phyloP scores from a whole-genome alignment of 2,329 filamentous ascomycete species.

The Claviceps monticola region DNA sequence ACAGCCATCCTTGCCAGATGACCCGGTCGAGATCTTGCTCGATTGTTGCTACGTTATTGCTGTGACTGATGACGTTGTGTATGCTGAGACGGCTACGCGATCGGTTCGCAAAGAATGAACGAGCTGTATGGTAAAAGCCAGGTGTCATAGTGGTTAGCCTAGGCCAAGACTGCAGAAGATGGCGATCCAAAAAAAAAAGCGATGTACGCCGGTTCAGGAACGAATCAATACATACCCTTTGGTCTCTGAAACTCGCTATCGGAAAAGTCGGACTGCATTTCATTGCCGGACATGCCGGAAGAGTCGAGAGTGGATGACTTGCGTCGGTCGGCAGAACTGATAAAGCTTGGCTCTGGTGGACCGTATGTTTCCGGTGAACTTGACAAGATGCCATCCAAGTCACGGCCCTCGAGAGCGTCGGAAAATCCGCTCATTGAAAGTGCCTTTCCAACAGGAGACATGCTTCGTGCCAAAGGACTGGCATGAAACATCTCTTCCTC shows the following conservation, averaged over 20 bases:
- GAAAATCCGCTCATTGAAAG: conserved; percentile 1
- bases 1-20: conserved; percentile 86
- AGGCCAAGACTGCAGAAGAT: background rate
- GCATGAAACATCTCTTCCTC: conserved; percentile 71
- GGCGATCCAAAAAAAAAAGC: background rate
- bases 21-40: conserved; percentile 69
- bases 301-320: conserved; percentile 51
- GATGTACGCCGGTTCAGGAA: background rate
- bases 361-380: conserved; percentile 47
- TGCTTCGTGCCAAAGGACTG: conserved; percentile 44
- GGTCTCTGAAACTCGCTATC: conserved; percentile 43
- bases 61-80: conserved; percentile 8
- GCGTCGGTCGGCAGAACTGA: conserved; percentile 26
- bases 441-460: conserved; percentile 20
- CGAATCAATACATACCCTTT: conserved; percentile 18
- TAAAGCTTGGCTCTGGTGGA: conserved; percentile 21
- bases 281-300: conserved; percentile 48
- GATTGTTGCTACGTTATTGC: conserved; percentile 17
- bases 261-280: conserved; percentile 74
- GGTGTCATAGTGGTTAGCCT: background rate
- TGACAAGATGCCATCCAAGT: conserved; percentile 32
- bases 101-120: conserved; percentile 22
- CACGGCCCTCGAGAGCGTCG: conserved; percentile 10
- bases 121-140: too few species aligned
- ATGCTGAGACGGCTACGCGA: conserved; percentile 53